phyloP scores from a whole-genome alignment of 306 rosid genomes.

The Ziziphus jujuba region DNA sequence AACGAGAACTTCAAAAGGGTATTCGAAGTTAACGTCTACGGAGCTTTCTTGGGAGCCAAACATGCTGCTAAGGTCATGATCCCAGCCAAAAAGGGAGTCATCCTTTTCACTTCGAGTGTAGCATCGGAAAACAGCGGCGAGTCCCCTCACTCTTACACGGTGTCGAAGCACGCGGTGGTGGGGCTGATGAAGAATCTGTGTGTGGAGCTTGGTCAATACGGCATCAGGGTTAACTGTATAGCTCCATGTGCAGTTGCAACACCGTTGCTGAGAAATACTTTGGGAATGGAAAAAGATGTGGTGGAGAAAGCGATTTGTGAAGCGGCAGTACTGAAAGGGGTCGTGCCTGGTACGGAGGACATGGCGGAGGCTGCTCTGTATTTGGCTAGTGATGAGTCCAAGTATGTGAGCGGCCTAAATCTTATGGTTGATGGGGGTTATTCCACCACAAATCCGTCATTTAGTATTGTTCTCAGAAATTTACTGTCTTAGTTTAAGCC shows the following conservation, averaged over 20 bases:
- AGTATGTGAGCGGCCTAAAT: neutral
- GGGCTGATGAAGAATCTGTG: constrained; percentile 52
- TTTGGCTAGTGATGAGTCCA: constrained; percentile 27
- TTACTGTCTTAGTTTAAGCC: neutral
- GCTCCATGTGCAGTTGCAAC: constrained; percentile 44
- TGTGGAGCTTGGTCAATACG: constrained; percentile 45
- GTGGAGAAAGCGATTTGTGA: constrained; percentile 16
- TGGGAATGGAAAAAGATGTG: constrained; percentile 28
- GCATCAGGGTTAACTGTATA: constrained; percentile 52
- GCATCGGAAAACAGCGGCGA: constrained; percentile 37
- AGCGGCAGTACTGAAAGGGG: constrained; percentile 22
- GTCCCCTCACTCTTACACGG: constrained; percentile 38
- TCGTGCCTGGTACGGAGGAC: constrained; percentile 18
- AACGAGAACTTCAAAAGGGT: constrained; percentile 41
- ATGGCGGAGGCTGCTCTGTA: constrained; percentile 27
- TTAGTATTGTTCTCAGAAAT: neutral
- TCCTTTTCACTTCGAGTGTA: constrained; percentile 50
- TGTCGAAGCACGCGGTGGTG: constrained; percentile 51
- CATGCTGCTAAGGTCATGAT: constrained; percentile 52
- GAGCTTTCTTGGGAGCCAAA: constrained; percentile 59
- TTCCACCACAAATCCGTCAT: neutral
- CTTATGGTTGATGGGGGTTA: neutral
- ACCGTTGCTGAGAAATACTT: constrained; percentile 26
- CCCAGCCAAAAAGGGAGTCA: constrained; percentile 39
- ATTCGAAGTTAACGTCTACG: constrained; percentile 47